Percentiles rank a stretch among this genome's conserved stretches.
These are phyloP conservation scores for Aspergillus proliferans DNA, from an alignment of 2,329 filamentous ascomycete species.

Conservation along the genomic window DNA sequence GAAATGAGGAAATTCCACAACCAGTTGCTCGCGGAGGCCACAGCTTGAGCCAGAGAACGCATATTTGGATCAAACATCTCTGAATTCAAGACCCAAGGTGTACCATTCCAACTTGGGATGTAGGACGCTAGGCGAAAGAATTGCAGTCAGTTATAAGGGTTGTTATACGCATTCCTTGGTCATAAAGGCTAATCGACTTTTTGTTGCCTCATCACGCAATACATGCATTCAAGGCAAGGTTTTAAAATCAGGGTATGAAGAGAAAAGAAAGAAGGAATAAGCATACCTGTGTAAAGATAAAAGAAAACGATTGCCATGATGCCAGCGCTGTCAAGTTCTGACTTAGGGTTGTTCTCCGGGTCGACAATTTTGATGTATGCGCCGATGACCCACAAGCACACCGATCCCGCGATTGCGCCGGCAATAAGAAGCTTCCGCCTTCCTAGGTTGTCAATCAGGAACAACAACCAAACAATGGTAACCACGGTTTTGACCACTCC, in stretches of 20 bases:
- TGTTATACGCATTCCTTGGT: too few species aligned
- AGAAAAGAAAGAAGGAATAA: too few species aligned
- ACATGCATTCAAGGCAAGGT: too few species aligned
- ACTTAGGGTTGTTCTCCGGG: conserved; percentile 21
- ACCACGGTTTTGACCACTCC: conserved; percentile 66
- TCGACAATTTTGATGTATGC: conserved; percentile 29
- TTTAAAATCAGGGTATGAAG: too few species aligned
- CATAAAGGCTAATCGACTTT: too few species aligned
- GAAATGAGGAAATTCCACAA: conserved; percentile 32
- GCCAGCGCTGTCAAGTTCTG: conserved; percentile 21
- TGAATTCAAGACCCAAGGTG: conserved; percentile 68
- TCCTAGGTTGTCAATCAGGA: conserved; percentile 60
- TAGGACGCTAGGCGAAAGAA: conserved; percentile 47
- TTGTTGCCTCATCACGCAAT: too few species aligned
- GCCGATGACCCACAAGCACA: conserved; percentile 30
- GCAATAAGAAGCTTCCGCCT: conserved; percentile 59
- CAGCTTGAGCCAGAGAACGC: conserved; percentile 64
- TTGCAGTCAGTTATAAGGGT: too few species aligned
- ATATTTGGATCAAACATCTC: conserved; percentile 69
- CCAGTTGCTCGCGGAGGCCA: conserved; percentile 43
- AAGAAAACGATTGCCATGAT: conserved; percentile 56
- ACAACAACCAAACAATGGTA: conserved; percentile 63
- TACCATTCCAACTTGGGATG: conserved; percentile 66
- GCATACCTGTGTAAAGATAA: conserved; percentile 58
- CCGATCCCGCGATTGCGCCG: conserved; percentile 54